Evolutionary conservation across 1,284 basidiomycete species (phyloP), one percentile per base, ranked within the genome.

Genomic region (Malassezia globosa): DNA sequence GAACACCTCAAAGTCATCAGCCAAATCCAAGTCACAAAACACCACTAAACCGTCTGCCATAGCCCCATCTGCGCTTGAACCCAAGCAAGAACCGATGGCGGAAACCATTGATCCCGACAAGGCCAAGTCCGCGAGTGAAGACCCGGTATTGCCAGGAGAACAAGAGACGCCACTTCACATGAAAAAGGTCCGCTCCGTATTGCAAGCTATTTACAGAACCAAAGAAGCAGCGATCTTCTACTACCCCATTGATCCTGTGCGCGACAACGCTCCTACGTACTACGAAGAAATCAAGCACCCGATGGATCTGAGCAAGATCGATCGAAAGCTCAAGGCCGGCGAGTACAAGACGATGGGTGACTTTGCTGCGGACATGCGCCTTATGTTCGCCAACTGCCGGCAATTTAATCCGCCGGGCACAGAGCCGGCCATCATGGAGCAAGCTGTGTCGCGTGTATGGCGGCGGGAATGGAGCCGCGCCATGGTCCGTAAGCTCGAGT

Each of bases 271-370:
- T 82, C 23, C 90, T 83, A 72, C 88, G 85, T 97, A 97, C 72
- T 81, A 85, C 51, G 81, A 94, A 8, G 94, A 96, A 74, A 95
- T 99, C 69, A 76, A 80, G 58, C 37, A 55, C 56, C 94, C 94
- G 5, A 97, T 96, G 88, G 90, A 97, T 73, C 82, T 96, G 47
- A 81, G 81, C 8, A 94, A 90, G 8, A 86, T 96, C 66, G 72
- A 73, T 27, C 76, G 76, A 41, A 89, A 87, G 66, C 53, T 68
- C 5, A 57, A 56, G 10, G 50, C 54, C 19, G 59, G 56, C 8
- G 43, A 48, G 1, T 71, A 71, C 55, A 18, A 26, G 5, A 61
- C 56, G 14, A 67, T 69, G 63, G 50, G 39, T 34, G 80, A 84
- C 2, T 83, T 97, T 58, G 81, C 79, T 29, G 77, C 77, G 51